These are phyloP conservation scores for Teunomyces panamensis DNA, from an alignment of 805 yeast genomes.

Conservation along the genomic window DNA sequence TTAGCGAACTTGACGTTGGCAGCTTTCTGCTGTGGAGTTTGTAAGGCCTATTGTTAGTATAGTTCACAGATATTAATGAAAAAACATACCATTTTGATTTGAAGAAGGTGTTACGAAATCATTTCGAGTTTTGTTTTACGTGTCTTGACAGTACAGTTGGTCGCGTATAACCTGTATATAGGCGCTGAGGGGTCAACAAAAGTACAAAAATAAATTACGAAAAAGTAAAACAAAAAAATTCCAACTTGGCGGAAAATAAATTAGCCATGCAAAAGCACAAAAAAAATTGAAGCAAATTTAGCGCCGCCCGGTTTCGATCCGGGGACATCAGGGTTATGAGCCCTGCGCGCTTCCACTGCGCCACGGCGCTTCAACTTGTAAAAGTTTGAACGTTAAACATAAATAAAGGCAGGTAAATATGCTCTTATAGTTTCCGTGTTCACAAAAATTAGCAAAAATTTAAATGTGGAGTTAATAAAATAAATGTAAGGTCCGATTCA, in stretches of 20 bases:
- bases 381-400: not conserved
- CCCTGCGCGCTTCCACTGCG: constrained; percentile 99
- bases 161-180: not conserved
- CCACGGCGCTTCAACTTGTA: constrained; percentile 74
- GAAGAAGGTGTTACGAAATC: not conserved
- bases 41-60: constrained; percentile 49
- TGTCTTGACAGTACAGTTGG: constrained; percentile 5
- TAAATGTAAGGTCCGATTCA: too few relatives aligned
- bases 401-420: not conserved
- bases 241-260: too few relatives aligned
- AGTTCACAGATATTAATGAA: not conserved
- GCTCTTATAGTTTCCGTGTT: too few relatives aligned
- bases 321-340: constrained; percentile 98
- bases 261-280: not conserved
- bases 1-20: constrained; percentile 86
- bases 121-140: constrained; percentile 3
- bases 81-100: constrained; percentile 9
- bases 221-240: constrained; percentile 2
- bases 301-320: constrained; percentile 97
- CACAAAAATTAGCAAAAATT: too few relatives aligned
- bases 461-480: too few relatives aligned
- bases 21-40: constrained; percentile 82
- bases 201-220: not conserved
- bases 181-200: not conserved
- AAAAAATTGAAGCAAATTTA: constrained; percentile 31